These are phyloP conservation scores for Cyberlindnera mississippiensis DNA, from an alignment of 805 yeast species.

Conservation along the genomic window DNA sequence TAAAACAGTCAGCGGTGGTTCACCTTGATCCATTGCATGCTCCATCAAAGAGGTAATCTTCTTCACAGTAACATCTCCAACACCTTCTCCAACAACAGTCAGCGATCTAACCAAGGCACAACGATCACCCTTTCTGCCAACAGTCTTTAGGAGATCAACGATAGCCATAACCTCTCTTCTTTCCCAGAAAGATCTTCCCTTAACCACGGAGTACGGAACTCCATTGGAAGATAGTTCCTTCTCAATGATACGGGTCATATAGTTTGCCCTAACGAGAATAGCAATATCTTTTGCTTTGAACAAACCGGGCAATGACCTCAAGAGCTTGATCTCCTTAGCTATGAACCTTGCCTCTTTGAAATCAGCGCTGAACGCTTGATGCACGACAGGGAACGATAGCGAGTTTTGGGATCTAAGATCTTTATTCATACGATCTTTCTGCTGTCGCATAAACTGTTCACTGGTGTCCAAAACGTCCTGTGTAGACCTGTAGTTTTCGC, in stretches of 20 bases:
- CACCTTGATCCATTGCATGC: not conserved
- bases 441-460: conserved; percentile 61
- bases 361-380: conserved; percentile 36
- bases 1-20: conserved; percentile 14
- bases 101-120: conserved; percentile 56
- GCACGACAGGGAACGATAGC: conserved; percentile 44
- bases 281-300: conserved; percentile 61
- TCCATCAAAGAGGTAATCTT: conserved; percentile 13
- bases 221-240: conserved; percentile 48
- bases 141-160: conserved; percentile 60
- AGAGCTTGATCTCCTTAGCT: conserved; percentile 47
- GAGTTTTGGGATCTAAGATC: conserved; percentile 43
- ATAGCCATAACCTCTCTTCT: conserved; percentile 60
- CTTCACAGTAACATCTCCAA: conserved; percentile 43
- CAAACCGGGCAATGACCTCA: conserved; percentile 43
- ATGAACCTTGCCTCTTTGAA: conserved; percentile 57
- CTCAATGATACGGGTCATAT: conserved; percentile 61
- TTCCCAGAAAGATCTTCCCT: conserved; percentile 81
- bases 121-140: conserved; percentile 55
- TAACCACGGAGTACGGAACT: conserved; percentile 64
- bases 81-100: conserved; percentile 44
- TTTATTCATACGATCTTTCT: conserved; percentile 42
- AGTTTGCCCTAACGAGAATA: conserved; percentile 62
- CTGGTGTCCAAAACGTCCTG: conserved; percentile 59
- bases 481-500: conserved; percentile 81